Conservation (phyloP, 2,329 filamentous ascomycete genomes). For the Claviceps sp. region DNA sequence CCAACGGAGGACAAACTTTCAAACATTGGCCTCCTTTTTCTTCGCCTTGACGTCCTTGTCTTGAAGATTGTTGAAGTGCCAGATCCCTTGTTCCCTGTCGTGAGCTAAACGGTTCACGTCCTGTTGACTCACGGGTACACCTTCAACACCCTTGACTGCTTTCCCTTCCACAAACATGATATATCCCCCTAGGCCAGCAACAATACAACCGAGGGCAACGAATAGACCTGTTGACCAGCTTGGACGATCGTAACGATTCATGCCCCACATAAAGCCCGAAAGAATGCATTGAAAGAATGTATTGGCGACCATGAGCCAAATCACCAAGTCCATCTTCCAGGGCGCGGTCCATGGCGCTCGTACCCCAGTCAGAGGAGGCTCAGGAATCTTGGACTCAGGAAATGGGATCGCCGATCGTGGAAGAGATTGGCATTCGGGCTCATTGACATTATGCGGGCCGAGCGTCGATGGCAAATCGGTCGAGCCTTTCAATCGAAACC, state of each 20-base stretch:
- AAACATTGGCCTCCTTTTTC: conserved; percentile 1
- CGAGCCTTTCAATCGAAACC: conserved; percentile 62
- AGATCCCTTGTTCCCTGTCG: conserved; percentile 42
- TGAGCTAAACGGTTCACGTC: conserved; percentile 36
- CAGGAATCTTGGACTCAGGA: conserved; percentile 48
- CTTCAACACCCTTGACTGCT: conserved; percentile 57
- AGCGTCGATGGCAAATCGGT: conserved; percentile 39
- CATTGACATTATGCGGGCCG: conserved; percentile 38
- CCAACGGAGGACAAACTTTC: neutral
- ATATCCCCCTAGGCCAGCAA: conserved; percentile 54
- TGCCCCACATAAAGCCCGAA: conserved; percentile 71
- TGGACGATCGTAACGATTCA: conserved; percentile 60
- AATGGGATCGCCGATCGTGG: conserved; percentile 36
- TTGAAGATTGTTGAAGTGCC: conserved; percentile 36
- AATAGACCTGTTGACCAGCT: conserved; percentile 70
- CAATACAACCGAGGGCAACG: conserved; percentile 58
- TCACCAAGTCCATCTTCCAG: conserved; percentile 69
- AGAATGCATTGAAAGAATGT: conserved; percentile 64
- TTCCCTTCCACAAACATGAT: conserved; percentile 61
- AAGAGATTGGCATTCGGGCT: conserved; percentile 26
- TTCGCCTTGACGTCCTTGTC: conserved; percentile 17
- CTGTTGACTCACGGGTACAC: conserved; percentile 46
- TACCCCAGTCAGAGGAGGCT: conserved; percentile 56
- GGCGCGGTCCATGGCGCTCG: conserved; percentile 51
- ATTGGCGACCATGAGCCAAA: conserved; percentile 69